Base-by-base conservation (phyloP, 768 basidiomycete species). In the Cystobasidium tubakii region DNA sequence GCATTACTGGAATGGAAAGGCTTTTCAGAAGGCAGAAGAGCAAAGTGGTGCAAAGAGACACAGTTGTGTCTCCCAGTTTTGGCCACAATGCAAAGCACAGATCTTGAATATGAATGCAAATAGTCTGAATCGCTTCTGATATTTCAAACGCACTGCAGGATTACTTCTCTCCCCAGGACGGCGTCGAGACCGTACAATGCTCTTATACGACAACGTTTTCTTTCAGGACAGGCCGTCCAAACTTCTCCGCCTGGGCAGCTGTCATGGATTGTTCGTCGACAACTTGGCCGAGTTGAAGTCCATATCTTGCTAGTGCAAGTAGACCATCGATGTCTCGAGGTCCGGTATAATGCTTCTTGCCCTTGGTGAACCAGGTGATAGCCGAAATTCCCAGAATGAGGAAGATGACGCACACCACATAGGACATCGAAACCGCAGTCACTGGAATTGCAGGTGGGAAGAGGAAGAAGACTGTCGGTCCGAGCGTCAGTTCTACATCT, bases 361-460 rank as follows among this genome's bases (percentile, higher is more conserved):
- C 69, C 19, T 55, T 23, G 13, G 53, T 7, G 21, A 57, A 25
- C 69, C 69, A 71, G 17, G 29, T 71, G 31, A 60, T 23, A 6
- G 13, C 69, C 2, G 23, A 55, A 10, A 71, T 42, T 23, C 21
- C 31, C 6, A 71, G 55, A 23, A 71, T 44, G 50, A 71, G 50
- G 69, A 55, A 71, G 7, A 55, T 36, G 31, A 60, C 69, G 33
- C 31, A 55, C 17, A 71, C 33, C 19, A 43, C 55, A n/a, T 60
- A 71, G 34, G 12, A 36, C 54, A 60, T 57, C 23, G 54, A 34
- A 9, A 12, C 34, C 10, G 69, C 31, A 39, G 55, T 44, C 2
- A 75, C 74, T 0, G 77, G 73, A 0, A 73, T 60, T 4, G 21
- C 69, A 19, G 79, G 77, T 15, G 79, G 79, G 75, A 79, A 79